Base-by-base conservation (phyloP, 495 filamentous ascomycete species). In the Aspergillus incahuasiensis region DNA sequence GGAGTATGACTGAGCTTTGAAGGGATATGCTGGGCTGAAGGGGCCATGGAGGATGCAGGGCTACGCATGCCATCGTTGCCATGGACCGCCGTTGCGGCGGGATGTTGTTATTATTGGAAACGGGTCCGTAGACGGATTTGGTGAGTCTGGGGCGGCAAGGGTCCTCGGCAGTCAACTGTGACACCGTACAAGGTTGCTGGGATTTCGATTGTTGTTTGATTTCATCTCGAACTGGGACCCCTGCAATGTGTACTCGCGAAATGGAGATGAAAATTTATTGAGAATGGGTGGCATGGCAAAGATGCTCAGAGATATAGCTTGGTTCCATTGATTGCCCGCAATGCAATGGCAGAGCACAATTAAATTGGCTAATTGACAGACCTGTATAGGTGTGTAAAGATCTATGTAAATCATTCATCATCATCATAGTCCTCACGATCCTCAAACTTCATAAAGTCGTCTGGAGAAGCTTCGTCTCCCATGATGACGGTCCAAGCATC, bases 401-500 rank as follows among this genome's bases (percentile, higher is more conserved):
- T 28, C 22, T 21, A 32, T 18, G 21, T 47, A 18, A 18, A 53
- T 58, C 52, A 63, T 49, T 63, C 58, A 11, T 72, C 66, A 50
- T 74, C 73, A 60, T 62, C 58, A 15, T 62, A 56, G 40, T 58
- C 63, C 28, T 74, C 72, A n/a, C 74, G 69, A 53, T 78, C 74
- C 18, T 74, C 71, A 58, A 78, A 78, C 11, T 66, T 70, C 86
- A 94, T 89, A 62, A 90, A 94, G 16, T 74, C 73, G 3, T 73
- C 73, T 40, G 74, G 71, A 20, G 47, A 54, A 6, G 66, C 70
- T 32, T 74, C 69, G 16, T 79, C 75, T 16, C 80, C 82, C 55
- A 84, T 72, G 7, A 90, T 73, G 21, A 68, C 63, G 54, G 78
- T 73, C 88, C 88, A 95, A 13, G 80, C 81, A 28, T 78, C 69